Base-by-base conservation (phyloP, 2,329 filamentous ascomycete genomes). In the Penicillium sp. region DNA sequence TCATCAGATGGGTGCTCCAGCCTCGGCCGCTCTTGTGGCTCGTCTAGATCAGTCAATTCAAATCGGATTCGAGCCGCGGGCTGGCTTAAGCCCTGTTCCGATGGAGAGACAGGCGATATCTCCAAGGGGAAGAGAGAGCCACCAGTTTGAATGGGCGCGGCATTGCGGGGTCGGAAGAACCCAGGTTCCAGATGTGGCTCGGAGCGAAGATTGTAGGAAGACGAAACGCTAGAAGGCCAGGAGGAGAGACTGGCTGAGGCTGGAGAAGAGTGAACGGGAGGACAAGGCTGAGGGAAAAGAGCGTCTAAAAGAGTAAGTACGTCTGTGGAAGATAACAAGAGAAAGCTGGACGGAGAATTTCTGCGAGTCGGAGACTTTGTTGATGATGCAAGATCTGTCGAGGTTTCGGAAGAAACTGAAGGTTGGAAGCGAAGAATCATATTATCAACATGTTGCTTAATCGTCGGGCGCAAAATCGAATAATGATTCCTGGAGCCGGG, bases 321-420 rank as follows among this genome's bases (percentile, higher is more conserved):
- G 69, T 96, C 92, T 38, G 88, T 82, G 33, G 89, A 85, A 65
- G 88, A 89, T 59, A 96, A 74, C 31, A 93, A 87, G 64, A 95
- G 77, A 66, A 90, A 94, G 29, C 86, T 88, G 21, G 69, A 65
- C 23, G 65, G 51, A 7, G 65, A 57, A 34, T 64, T 59, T 21
- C 49, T 51, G 51, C 57, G 56, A 36, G 28, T 49, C 38, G 6
- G 85, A 87, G 57, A 89, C 85, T 48, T 85, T n/a, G 24, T 33
- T 21, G 21, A 39, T 47, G 26, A 21, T 15, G 56, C 48, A 24
- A 16, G 16, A 13, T 42, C 16, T 6, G 49, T 41, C 9, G 49
- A 31, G 33, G 39, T 36, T 6, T 51, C 45, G 18, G 54, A n/a
- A 12, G 54, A 18, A 21, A 45, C 38, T 24, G 54, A 38, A 8